Evolutionary conservation across 345 rosid genomes (phyloP).

Genomic region (Sonneratia caseolaris): DNA sequence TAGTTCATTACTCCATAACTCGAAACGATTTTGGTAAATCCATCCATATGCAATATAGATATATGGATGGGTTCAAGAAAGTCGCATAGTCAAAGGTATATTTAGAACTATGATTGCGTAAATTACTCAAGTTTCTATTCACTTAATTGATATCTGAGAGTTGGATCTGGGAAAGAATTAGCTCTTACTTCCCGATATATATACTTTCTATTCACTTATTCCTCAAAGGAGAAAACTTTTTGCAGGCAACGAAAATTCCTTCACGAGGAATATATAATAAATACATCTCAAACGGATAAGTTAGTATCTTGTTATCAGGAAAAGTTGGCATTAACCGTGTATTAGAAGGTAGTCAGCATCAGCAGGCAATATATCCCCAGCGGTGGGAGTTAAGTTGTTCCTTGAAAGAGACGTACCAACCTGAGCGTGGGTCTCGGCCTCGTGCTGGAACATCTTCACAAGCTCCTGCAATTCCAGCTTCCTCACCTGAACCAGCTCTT

Average conservation of each 20-base stretch:
- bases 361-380: constrained; percentile 39
- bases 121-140: too few relatives aligned
- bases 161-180: too few relatives aligned
- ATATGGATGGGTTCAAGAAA: too few relatives aligned
- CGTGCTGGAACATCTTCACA: constrained; percentile 88
- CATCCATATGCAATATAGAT: too few relatives aligned
- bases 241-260: background rate
- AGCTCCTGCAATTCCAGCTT: constrained; percentile 74
- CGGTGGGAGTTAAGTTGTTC: constrained; percentile 64
- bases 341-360: constrained; percentile 52
- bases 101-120: too few relatives aligned
- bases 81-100: too few relatives aligned
- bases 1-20: too few relatives aligned
- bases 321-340: constrained; percentile 5
- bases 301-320: background rate
- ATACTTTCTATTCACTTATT: too few relatives aligned
- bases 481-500: constrained; percentile 57
- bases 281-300: background rate
- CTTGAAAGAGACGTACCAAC: constrained; percentile 34
- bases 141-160: too few relatives aligned
- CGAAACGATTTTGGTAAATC: too few relatives aligned
- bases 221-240: background rate
- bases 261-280: background rate
- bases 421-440: constrained; percentile 94
- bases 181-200: too few relatives aligned